phyloP scores from a whole-genome alignment of 208 protist species.

The Strigomonas culicis region DNA sequence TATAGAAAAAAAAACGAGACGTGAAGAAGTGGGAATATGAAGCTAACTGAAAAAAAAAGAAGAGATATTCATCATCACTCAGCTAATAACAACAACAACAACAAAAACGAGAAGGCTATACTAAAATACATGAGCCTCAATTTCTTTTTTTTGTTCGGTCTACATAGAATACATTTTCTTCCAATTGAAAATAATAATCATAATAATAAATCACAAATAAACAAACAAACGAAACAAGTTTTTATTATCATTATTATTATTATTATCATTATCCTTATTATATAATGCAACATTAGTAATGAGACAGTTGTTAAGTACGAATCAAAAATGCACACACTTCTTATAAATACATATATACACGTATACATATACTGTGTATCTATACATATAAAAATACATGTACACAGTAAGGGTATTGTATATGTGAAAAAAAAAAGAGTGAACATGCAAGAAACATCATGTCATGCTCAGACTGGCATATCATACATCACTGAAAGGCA shows the following conservation, averaged over 20 bases:
- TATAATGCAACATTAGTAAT: neutral
- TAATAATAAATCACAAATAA: conserved; percentile 1
- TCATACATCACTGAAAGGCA: neutral
- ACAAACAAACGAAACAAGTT: neutral
- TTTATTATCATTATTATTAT: no score
- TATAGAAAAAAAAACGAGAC: neutral
- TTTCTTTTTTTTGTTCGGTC: conserved; percentile 11
- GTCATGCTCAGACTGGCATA: no score
- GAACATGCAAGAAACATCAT: conserved; percentile 10
- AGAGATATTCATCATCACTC: conserved; percentile 5
- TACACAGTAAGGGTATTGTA: neutral
- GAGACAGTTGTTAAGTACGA: neutral
- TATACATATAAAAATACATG: neutral
- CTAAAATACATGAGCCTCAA: neutral
- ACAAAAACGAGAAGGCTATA: conserved; percentile 18
- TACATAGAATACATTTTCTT: neutral
- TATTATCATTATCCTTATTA: neutral
- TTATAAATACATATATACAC: conserved; percentile 12
- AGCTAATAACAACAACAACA: conserved; percentile 11
- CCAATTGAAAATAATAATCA: neutral
- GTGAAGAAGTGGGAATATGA: conserved; percentile 6
- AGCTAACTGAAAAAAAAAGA: conserved; percentile 21
- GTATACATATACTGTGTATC: conserved; percentile 11
- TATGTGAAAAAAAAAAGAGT: neutral
- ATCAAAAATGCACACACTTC: neutral